Evolutionary conservation across 331 rosid species (phyloP).

Genomic region (Malus hybrid): DNA sequence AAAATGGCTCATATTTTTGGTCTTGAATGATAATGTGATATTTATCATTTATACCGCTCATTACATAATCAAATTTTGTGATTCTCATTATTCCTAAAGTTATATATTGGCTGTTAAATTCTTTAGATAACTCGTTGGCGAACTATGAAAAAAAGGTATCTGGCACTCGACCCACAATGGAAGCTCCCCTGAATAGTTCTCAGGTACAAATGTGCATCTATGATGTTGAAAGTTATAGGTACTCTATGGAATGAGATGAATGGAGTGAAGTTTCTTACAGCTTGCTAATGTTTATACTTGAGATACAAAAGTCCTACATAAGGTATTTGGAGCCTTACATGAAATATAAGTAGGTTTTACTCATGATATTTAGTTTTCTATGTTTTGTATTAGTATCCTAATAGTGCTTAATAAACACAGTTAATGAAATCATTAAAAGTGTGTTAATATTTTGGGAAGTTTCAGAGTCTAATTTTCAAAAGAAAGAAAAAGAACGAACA

Average conservation of each 20-base stretch:
- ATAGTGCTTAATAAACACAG: too few species aligned
- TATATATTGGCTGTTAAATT: conserved; percentile 13
- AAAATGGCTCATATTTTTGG: background rate
- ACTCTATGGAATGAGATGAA: too few species aligned
- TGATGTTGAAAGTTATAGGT: background rate
- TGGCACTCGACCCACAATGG: conserved; percentile 39
- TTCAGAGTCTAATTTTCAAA: background rate
- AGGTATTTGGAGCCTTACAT: too few species aligned
- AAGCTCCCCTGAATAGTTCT: conserved; percentile 39
- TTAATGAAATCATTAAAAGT: too few species aligned
- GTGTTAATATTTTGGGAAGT: too few species aligned
- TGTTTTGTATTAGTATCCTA: too few species aligned
- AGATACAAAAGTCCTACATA: too few species aligned
- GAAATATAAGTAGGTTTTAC: too few species aligned
- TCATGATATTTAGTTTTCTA: too few species aligned
- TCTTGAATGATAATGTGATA: background rate
- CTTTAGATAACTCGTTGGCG: conserved; percentile 36
- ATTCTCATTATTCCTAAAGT: conserved; percentile 4
- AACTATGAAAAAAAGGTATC: conserved; percentile 34
- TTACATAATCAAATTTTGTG: background rate
- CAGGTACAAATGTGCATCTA: conserved; percentile 32
- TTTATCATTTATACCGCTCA: background rate
- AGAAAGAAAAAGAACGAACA: background rate
- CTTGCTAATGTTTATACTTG: too few species aligned
- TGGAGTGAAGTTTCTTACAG: too few species aligned